phyloP scores from a whole-genome alignment of 306 rosid genomes.

The Lablab purpureus region DNA sequence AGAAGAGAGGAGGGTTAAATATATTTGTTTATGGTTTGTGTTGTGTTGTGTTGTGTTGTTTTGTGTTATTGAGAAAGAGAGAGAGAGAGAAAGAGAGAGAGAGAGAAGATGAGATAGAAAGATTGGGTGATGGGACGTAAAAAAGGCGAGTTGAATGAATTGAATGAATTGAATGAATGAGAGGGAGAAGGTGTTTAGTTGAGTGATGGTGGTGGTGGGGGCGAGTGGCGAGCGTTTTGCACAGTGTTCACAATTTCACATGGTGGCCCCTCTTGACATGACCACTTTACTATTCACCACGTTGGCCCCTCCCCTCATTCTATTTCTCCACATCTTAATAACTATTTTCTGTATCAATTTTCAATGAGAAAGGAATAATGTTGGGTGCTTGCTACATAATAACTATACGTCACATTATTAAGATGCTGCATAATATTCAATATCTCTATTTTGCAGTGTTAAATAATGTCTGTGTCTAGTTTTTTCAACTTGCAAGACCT shows the following conservation, averaged over 20 bases:
- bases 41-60: too few species aligned
- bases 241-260: constrained; percentile 61
- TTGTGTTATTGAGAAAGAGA: too few species aligned
- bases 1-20: neutral
- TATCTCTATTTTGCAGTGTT: neutral
- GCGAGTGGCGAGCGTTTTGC: constrained; percentile 21
- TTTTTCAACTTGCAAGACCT: neutral
- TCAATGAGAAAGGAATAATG: too few species aligned
- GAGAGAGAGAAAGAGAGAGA: neutral
- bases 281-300: constrained; percentile 55
- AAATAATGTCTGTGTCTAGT: neutral
- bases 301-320: neutral
- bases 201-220: constrained; percentile 34
- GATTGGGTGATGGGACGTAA: constrained; percentile 78
- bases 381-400: too few species aligned
- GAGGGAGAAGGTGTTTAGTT: neutral
- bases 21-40: neutral
- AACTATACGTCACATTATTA: too few species aligned
- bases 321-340: too few species aligned
- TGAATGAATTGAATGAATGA: constrained; percentile 46
- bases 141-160: constrained; percentile 61
- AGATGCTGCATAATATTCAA: too few species aligned
- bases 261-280: constrained; percentile 72
- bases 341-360: too few species aligned
- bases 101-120: neutral